Conservation (phyloP, 768 basidiomycete species). For the Pleurotus citrinopileatus region DNA sequence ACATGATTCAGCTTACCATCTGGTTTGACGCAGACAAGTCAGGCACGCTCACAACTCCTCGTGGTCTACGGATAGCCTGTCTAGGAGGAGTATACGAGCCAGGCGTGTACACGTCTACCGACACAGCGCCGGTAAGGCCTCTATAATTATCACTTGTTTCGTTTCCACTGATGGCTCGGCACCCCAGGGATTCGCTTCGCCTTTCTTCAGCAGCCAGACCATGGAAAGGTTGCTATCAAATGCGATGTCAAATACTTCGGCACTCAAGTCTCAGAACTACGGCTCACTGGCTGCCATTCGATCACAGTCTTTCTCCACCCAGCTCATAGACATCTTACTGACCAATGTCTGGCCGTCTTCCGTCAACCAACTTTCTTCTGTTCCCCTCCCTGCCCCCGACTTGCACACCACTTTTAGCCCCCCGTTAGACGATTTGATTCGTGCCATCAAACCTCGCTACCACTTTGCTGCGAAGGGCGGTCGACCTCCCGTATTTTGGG, state of each 20-base stretch:
- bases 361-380: conserved; percentile 58
- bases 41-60: conserved; percentile 71
- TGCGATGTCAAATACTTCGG: conserved; percentile 51
- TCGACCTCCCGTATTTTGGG: conserved; percentile 83
- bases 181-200: conserved; percentile 70
- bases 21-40: conserved; percentile 63
- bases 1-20: conserved; percentile 8
- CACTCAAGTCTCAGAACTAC: conserved; percentile 41
- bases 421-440: conserved; percentile 63
- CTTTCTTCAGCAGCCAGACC: conserved; percentile 69
- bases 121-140: conserved; percentile 59
- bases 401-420: conserved; percentile 43
- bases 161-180: conserved; percentile 8
- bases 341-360: conserved; percentile 75
- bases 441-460: conserved; percentile 78
- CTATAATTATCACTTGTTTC: not conserved
- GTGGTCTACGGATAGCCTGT: conserved; percentile 82
- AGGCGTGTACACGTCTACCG: conserved; percentile 53
- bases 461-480: conserved; percentile 74
- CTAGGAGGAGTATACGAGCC: conserved; percentile 76
- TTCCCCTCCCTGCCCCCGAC: conserved; percentile 46
- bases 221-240: conserved; percentile 73
- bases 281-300: conserved; percentile 68
- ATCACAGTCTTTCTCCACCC: conserved; percentile 56
- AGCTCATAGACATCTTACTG: conserved; percentile 77